phyloP scores from a whole-genome alignment of 768 basidiomycete genomes.

The Suillus lakei region DNA sequence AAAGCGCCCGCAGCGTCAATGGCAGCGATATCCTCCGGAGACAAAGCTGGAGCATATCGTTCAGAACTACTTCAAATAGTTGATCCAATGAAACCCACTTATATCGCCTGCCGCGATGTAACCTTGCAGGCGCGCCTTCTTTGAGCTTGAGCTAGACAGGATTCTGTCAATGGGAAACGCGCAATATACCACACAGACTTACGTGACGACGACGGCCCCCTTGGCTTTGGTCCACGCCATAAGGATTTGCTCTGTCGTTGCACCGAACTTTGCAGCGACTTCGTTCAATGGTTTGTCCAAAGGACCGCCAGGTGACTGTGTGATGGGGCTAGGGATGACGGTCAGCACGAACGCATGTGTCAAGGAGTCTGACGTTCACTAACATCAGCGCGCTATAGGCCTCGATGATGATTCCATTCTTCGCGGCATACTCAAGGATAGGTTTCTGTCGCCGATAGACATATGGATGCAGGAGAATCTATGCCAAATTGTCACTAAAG shows the following conservation, averaged over 20 bases:
- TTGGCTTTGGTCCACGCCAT: constrained; percentile 52
- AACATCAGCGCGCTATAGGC: constrained; percentile 55
- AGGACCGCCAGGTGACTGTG: constrained; percentile 60
- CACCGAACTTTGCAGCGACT: constrained; percentile 42
- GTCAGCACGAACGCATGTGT: constrained; percentile 20
- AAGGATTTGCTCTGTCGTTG: not conserved
- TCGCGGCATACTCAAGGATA: constrained; percentile 59
- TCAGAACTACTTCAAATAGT: not conserved
- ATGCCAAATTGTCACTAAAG: not conserved
- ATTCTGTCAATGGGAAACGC: not conserved
- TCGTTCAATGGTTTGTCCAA: constrained; percentile 60
- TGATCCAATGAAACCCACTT: constrained; percentile 37
- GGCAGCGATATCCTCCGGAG: constrained; percentile 49
- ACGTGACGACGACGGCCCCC: constrained; percentile 70
- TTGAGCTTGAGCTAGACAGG: constrained; percentile 59
- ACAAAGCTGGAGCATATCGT: constrained; percentile 33
- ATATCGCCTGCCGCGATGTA: constrained; percentile 74
- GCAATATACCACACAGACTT: constrained; percentile 13
- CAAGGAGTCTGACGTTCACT: constrained; percentile 42
- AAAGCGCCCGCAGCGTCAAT: constrained; percentile 59
- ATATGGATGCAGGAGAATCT: constrained; percentile 78
- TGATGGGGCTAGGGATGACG: constrained; percentile 43
- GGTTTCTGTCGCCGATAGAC: constrained; percentile 57
- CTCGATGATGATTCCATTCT: constrained; percentile 69
- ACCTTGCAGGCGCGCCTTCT: constrained; percentile 64